These are phyloP conservation scores for Phaeosphaeriaceae sp. DNA, from an alignment of 2,329 filamentous ascomycete genomes.

Conservation along the genomic window DNA sequence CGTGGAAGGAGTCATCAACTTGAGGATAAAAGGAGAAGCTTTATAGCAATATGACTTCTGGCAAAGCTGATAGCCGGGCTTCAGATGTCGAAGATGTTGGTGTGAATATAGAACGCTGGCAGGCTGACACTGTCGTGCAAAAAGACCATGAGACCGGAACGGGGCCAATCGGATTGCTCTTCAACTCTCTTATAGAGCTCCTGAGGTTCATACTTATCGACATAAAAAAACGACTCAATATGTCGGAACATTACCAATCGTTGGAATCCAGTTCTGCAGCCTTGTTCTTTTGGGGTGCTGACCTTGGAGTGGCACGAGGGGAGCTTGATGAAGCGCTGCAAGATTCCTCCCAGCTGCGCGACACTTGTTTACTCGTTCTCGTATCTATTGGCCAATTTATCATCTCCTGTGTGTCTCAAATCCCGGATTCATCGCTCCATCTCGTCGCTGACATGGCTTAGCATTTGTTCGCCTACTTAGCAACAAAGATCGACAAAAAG, in stretches of 20 bases:
- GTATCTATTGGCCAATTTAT: slow-evolving; percentile 2
- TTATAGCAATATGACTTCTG: slow-evolving; percentile 1
- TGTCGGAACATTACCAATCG: not conserved
- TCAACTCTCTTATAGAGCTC: not conserved
- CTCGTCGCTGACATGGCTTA: not conserved
- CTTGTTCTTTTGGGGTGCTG: slow-evolving; percentile 7
- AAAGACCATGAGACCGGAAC: slow-evolving; percentile 1
- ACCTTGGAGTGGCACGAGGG: slow-evolving; percentile 2
- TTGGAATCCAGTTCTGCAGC: slow-evolving; percentile 4
- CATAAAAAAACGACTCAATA: not conserved
- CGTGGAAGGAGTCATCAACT: too few species aligned
- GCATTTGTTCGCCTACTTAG: not conserved
- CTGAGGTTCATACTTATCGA: not conserved
- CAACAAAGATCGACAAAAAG: slow-evolving; percentile 1
- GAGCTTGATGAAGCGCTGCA: slow-evolving; percentile 6
- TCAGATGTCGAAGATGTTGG: not conserved
- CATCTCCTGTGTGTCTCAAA: not conserved
- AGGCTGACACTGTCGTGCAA: slow-evolving; percentile 1
- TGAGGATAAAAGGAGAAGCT: not conserved
- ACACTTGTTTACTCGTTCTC: slow-evolving; percentile 2
- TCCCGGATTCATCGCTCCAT: not conserved
- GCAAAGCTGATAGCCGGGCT: not conserved
- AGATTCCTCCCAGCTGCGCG: slow-evolving; percentile 3
- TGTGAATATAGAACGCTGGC: slow-evolving; percentile 4
- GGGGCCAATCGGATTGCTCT: not conserved